Percentiles rank a stretch among this genome's conserved stretches.
These are phyloP conservation scores for Mrakia gelida DNA, from an alignment of 768 basidiomycete species.

Conservation along the genomic window DNA sequence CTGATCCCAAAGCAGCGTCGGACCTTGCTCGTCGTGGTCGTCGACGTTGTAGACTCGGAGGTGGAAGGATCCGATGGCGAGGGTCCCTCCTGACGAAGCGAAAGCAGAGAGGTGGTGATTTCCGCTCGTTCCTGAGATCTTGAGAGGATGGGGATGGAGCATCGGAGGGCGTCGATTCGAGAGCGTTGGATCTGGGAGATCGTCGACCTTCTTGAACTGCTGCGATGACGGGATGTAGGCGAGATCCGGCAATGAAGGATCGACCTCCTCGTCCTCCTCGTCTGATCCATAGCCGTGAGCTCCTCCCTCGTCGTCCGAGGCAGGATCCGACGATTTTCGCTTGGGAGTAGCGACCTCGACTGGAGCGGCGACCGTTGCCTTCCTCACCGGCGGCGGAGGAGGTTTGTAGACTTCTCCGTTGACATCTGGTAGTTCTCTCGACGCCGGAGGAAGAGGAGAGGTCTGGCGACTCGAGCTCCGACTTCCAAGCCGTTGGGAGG, in stretches of 20 bases:
- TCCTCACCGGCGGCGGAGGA: conserved; percentile 9
- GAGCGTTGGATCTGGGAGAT: conserved; percentile 48
- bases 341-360: background rate
- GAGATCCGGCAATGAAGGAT: background rate
- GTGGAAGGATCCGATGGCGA: conserved; percentile 43
- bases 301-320: conserved; percentile 13
- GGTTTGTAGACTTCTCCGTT: conserved; percentile 1
- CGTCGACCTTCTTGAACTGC: conserved; percentile 37
- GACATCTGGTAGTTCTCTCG: background rate
- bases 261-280: conserved; percentile 7
- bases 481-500: conserved; percentile 8
- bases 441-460: background rate
- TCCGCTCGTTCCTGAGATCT: conserved; percentile 33
- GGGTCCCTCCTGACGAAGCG: conserved; percentile 43
- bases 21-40: conserved; percentile 35
- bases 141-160: conserved; percentile 40
- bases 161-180: conserved; percentile 47
- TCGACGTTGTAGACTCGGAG: conserved; percentile 44
- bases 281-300: conserved; percentile 8
- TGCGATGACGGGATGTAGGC: conserved; percentile 2
- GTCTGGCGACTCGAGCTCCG: conserved; percentile 12
- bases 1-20: conserved; percentile 53
- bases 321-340: background rate
- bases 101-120: conserved; percentile 41
- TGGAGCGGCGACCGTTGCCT: background rate